A percentile compares a stretch with the other conserved stretches of the same genome.
Evolutionary conservation across 1,139 yeast genomes (phyloP).

Genomic region (Lodderomyces margitis): DNA sequence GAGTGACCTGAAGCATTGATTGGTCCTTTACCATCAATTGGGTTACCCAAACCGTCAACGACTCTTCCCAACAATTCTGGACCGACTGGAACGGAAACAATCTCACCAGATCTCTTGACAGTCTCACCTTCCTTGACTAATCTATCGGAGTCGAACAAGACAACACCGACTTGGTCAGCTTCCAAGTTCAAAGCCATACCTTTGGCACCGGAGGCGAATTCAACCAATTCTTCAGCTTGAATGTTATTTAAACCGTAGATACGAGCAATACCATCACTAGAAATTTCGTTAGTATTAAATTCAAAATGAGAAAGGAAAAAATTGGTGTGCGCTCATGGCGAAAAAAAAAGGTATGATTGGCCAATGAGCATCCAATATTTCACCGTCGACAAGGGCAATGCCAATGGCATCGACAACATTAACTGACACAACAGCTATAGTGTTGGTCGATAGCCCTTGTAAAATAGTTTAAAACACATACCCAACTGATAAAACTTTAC

Average conservation of each 20-base stretch:
- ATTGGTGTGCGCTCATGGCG: background rate
- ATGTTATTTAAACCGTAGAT: slow-evolving; percentile 99
- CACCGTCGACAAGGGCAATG: background rate
- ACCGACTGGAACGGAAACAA: slow-evolving; percentile 99
- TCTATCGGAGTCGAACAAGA: slow-evolving; percentile 99
- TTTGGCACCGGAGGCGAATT: slow-evolving; percentile 98
- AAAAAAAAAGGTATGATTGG: slow-evolving; percentile 1
- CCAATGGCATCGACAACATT: background rate
- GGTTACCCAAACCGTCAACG: slow-evolving; percentile 98
- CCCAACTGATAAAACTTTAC: slow-evolving; percentile 98
- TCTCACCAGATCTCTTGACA: slow-evolving; percentile 99
- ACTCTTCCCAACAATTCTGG: slow-evolving; percentile 99
- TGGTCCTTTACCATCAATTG: slow-evolving; percentile 99
- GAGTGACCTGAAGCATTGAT: slow-evolving; percentile 79
- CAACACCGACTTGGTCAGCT: slow-evolving; percentile 99
- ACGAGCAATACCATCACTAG: slow-evolving; percentile 99
- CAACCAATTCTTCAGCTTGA: slow-evolving; percentile 99
- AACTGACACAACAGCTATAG: background rate
- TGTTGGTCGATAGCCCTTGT: too few species aligned
- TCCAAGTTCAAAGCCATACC: slow-evolving; percentile 99
- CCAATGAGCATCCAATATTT: slow-evolving; percentile 9
- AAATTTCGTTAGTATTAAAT: slow-evolving; percentile 23
- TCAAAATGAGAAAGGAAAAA: background rate
- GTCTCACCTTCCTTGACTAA: slow-evolving; percentile 99
- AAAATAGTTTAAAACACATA: slow-evolving; percentile 34